Base-by-base conservation (phyloP, 371 early-diverging fungal species). In the Apophysomyces sp. region DNA sequence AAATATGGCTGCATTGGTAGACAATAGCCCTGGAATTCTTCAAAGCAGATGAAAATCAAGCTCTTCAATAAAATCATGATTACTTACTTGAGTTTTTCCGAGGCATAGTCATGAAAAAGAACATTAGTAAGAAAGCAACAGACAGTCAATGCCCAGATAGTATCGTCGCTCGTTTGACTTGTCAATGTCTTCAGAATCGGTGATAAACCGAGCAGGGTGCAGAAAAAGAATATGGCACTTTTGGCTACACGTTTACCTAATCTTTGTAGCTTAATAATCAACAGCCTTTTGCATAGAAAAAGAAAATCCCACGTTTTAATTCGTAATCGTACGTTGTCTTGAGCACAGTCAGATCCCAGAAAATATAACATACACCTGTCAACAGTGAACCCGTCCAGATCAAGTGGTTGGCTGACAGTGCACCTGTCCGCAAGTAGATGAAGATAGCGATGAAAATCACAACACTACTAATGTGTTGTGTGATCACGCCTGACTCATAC, bases 1-100 rank as follows among this genome's bases (percentile, higher is more conserved):
- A 69, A 97, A 95, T 15, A 98, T 93, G 15, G 95, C 97, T 0
- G 97, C 94, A 73, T 98, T 98, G 21, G 95, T 92, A 5, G 97
- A 93, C 13, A 97, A 74, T 2, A 96, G 92, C 9, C 94, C 97
- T 1, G 97, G 95, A 64, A 94, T 96, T 58, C 94, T 87, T 55
- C 32, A 34, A 13, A 30, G 32, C 7, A 26, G 37, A 56, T 64
- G 66, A 51, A 56, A 12, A 21, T 52, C 16, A 29, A 5, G 3
- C n/a, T n/a, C n/a, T n/a, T n/a, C 44, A 28, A 57, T 21, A 26
- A n/a, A n/a, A 53, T 24, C 11, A 12, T 2, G 16, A 9, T 18
- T 2, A 54, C 67, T 65, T 80, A 86, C 89, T 83, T 79, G 28
- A 86, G 60, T 52, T 56, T 74, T 51, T 72, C 69, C 5, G 87